phyloP scores from a whole-genome alignment of 192 early-diverging fungal genomes.

The Rhizophagus clarus region DNA sequence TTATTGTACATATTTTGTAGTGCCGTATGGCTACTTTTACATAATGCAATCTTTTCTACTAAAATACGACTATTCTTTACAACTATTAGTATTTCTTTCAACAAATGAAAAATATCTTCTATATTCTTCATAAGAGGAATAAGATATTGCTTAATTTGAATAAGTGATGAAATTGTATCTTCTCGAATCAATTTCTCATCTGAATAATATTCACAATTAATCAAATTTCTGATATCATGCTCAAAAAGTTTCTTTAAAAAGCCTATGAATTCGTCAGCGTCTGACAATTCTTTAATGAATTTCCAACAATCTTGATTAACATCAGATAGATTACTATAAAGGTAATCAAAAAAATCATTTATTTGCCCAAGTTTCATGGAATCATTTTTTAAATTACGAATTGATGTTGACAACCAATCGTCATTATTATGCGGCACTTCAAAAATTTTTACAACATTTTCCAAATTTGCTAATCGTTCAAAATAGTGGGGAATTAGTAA shows the following conservation, averaged over 20 bases:
- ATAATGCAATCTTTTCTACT: slow-evolving; percentile 11
- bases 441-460: background rate
- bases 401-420: background rate
- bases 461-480: background rate
- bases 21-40: slow-evolving; percentile 10
- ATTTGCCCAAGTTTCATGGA: background rate
- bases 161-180: slow-evolving; percentile 4
- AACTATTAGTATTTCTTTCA: background rate
- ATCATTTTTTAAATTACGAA: background rate
- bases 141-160: slow-evolving; percentile 28
- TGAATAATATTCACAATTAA: slow-evolving; percentile 22
- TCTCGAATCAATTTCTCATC: slow-evolving; percentile 31
- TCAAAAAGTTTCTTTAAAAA: slow-evolving; percentile 1
- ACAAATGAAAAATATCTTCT: background rate
- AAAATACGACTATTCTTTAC: background rate
- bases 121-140: background rate
- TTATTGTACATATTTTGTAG: slow-evolving; percentile 20
- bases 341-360: background rate
- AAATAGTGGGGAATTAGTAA: background rate
- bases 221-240: slow-evolving; percentile 26
- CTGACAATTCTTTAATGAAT: slow-evolving; percentile 19
- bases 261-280: background rate
- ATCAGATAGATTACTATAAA: background rate
- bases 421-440: background rate
- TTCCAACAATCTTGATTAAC: slow-evolving; percentile 15